Evolutionary conservation across 495 filamentous ascomycete genomes (phyloP), one percentile per base, ranked within the genome.

Genomic region (Podospora anserina): DNA sequence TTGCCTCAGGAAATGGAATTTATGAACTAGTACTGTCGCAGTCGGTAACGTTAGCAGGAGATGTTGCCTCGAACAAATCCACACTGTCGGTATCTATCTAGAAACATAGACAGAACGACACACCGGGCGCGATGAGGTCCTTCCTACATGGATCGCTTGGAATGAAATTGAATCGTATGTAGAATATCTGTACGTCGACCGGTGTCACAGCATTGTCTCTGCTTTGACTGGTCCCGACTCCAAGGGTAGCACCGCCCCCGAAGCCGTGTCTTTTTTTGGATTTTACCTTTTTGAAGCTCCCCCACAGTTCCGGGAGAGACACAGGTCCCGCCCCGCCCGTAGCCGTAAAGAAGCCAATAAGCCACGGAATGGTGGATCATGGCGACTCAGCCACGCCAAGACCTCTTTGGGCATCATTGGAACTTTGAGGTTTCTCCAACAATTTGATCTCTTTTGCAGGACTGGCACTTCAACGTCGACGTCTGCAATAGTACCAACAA

Each of bases 211-310:
- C 39, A 11, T 49, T 49, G 39, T 49, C 39, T 49, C 39, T 49
- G 39, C 20, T 54, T 56, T 64, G 53, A 59, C 66, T 68, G 57
- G 63, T 63, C 62, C 73, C 69, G 67, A 63, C 34, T 65, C 65
- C 65, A 71, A 68, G 71, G 73, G 69, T 71, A 72, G 76, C 76
- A 78, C 74, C 71, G 76, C 76, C 76, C 67, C 54, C 65, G 68
- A 64, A 68, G 20, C 69, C 64, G 66, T 55, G 71, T 74, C 72
- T 76, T 75, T 78, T 78, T 78, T 78, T 78, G 74, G 74, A 78
- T 73, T 74, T 75, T 76, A 70, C 60, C 69, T 75, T 75, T 75
- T 76, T 69, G 55, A 26, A 26, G 55, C 55, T 69, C 63, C 71
- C 72, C 72, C 74, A 72, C 74, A 76, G 49, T 56, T 26, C 55